Conservation (phyloP, 768 basidiomycete genomes). For the Coprinopsis sp. region DNA sequence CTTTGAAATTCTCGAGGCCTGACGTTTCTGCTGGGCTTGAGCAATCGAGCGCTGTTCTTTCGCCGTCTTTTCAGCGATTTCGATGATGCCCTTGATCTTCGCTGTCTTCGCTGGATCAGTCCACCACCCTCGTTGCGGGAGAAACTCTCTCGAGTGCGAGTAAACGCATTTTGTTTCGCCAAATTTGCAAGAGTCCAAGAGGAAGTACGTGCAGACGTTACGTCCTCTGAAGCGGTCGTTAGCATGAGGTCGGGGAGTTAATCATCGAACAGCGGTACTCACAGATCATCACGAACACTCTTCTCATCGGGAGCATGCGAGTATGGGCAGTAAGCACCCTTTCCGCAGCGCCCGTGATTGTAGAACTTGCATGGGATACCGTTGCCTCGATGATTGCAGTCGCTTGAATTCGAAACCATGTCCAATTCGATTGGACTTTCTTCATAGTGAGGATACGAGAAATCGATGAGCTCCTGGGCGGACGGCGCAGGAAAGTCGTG, state of each 20-base stretch:
- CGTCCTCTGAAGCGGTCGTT: slow-evolving; percentile 36
- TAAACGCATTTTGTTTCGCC: slow-evolving; percentile 41
- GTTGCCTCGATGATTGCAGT: slow-evolving; percentile 45
- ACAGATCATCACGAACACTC: slow-evolving; percentile 49
- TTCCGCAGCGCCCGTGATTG: slow-evolving; percentile 42
- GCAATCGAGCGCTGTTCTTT: slow-evolving; percentile 9
- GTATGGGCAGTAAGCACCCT: slow-evolving; percentile 36
- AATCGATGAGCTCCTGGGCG: slow-evolving; percentile 6
- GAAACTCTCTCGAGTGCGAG: slow-evolving; percentile 41
- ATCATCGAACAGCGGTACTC: slow-evolving; percentile 13
- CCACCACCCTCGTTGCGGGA: slow-evolving; percentile 49
- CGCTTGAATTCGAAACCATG: slow-evolving; percentile 47
- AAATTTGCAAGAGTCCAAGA: slow-evolving; percentile 33
- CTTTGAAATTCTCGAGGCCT: neutral
- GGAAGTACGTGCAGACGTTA: slow-evolving; percentile 38
- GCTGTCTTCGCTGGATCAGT: slow-evolving; percentile 22
- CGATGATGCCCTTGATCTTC: slow-evolving; percentile 25
- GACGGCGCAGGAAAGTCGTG: slow-evolving; percentile 3
- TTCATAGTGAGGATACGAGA: slow-evolving; percentile 18
- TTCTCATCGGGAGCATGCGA: slow-evolving; percentile 49
- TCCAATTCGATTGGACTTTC: slow-evolving; percentile 28
- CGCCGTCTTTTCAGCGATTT: slow-evolving; percentile 18
- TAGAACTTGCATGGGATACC: slow-evolving; percentile 47
- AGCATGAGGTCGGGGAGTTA: neutral
- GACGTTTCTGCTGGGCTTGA: neutral